phyloP scores from a whole-genome alignment of 2,329 filamentous ascomycete genomes.

The Ciborinia camelliae region DNA sequence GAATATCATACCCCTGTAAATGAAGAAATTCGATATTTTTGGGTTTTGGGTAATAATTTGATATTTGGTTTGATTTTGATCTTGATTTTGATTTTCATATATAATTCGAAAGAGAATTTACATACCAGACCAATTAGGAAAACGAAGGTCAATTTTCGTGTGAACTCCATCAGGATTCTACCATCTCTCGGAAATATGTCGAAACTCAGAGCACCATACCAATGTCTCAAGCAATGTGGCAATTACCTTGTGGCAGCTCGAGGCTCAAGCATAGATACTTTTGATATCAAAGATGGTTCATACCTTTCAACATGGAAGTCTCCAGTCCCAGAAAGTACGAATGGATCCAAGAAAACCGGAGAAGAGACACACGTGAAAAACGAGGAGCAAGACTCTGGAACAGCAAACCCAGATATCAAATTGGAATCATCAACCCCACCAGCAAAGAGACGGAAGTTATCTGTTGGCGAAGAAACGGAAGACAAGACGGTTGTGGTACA shows the following conservation, averaged over 20 bases:
- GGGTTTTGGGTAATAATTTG: not conserved
- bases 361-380: constrained; percentile 5
- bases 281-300: constrained; percentile 55
- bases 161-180: too few species aligned
- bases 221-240: constrained; percentile 54
- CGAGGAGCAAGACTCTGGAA: not conserved
- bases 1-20: not conserved
- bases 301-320: constrained; percentile 48
- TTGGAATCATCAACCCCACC: constrained; percentile 27
- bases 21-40: not conserved
- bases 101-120: not conserved
- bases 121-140: too few species aligned
- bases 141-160: too few species aligned
- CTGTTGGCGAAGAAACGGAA: constrained; percentile 17
- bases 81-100: not conserved
- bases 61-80: not conserved
- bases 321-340: constrained; percentile 23
- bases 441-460: constrained; percentile 37
- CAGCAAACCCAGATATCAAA: constrained; percentile 8
- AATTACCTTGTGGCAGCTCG: constrained; percentile 68
- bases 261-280: constrained; percentile 67
- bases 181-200: constrained; percentile 13
- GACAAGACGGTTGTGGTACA: constrained; percentile 23
- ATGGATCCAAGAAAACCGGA: not conserved
- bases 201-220: constrained; percentile 59